Percentiles rank a stretch among this genome's conserved stretches.
Evolutionary conservation across 2,329 filamentous ascomycete species (phyloP).

Genomic region (Botryotinia globosa): DNA sequence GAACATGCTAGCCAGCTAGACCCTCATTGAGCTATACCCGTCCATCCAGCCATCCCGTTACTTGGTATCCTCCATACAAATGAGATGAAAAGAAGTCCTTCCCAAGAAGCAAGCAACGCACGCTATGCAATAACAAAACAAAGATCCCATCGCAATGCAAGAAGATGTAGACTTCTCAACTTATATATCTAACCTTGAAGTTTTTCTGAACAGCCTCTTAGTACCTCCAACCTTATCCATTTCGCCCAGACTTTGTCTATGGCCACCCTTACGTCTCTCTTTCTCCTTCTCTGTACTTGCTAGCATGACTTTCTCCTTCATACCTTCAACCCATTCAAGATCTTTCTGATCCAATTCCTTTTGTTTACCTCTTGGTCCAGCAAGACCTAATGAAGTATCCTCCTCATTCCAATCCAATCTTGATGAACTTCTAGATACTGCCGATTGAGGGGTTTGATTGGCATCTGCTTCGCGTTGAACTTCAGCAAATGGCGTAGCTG

Average conservation of each 20-base stretch:
- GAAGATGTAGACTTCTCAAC: not conserved
- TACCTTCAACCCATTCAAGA: conserved; percentile 76
- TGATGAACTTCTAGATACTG: conserved; percentile 39
- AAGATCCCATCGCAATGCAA: not conserved
- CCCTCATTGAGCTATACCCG: not conserved
- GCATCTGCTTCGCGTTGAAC: conserved; percentile 10
- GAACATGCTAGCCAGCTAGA: conserved; percentile 6
- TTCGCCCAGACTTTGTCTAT: conserved; percentile 55
- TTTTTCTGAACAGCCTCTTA: conserved; percentile 59
- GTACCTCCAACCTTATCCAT: conserved; percentile 70
- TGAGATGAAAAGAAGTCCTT: not conserved
- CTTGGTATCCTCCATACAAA: not conserved
- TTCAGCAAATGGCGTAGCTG: conserved; percentile 24
- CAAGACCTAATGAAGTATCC: conserved; percentile 57
- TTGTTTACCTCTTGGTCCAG: conserved; percentile 64
- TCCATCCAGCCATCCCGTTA: not conserved
- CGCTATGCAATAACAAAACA: conserved; percentile 9
- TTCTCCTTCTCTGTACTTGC: conserved; percentile 59
- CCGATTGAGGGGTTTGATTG: conserved; percentile 19
- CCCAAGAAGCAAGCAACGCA: not conserved
- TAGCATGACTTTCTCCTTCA: conserved; percentile 74
- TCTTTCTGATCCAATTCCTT: conserved; percentile 69
- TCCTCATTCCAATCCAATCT: conserved; percentile 57
- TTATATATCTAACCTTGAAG: conserved; percentile 7
- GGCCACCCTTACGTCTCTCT: conserved; percentile 29